phyloP scores from a whole-genome alignment of 2,329 filamentous ascomycete genomes.

The Fusarium pseudonygamai region DNA sequence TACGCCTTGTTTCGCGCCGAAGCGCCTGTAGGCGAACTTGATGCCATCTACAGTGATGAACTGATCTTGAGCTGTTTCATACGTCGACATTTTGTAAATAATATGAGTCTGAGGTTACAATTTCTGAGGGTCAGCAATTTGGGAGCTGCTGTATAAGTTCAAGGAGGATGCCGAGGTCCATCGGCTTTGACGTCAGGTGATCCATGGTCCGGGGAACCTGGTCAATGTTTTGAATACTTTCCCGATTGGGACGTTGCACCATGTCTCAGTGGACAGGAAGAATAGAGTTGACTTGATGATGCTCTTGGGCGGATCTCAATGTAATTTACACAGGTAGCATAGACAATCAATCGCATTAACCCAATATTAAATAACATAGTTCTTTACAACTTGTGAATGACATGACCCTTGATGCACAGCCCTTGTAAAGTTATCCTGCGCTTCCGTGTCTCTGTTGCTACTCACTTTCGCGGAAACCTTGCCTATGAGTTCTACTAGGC shows the following conservation, averaged over 20 bases:
- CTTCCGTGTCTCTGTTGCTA: accelerated
- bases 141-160: not conserved
- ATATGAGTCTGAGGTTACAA: not conserved
- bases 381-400: not conserved
- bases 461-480: not conserved
- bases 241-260: not conserved
- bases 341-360: not conserved
- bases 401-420: not conserved
- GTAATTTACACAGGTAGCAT: accelerated
- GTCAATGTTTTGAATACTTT: not conserved
- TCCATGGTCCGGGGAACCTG: constrained; percentile 15
- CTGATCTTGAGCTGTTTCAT: constrained; percentile 43
- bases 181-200: constrained; percentile 27
- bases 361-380: no score
- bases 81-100: constrained; percentile 42
- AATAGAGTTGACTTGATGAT: not conserved
- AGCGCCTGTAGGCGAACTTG: constrained; percentile 46
- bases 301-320: not conserved
- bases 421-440: no score
- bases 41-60: constrained; percentile 45
- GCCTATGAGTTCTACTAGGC: not conserved
- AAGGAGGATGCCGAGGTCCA: constrained; percentile 24
- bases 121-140: not conserved
- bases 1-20: constrained; percentile 44
- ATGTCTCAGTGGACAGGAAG: not conserved